Base-by-base conservation (phyloP, 805 yeast genomes). In the Saccharomyces kudriavzevii region DNA sequence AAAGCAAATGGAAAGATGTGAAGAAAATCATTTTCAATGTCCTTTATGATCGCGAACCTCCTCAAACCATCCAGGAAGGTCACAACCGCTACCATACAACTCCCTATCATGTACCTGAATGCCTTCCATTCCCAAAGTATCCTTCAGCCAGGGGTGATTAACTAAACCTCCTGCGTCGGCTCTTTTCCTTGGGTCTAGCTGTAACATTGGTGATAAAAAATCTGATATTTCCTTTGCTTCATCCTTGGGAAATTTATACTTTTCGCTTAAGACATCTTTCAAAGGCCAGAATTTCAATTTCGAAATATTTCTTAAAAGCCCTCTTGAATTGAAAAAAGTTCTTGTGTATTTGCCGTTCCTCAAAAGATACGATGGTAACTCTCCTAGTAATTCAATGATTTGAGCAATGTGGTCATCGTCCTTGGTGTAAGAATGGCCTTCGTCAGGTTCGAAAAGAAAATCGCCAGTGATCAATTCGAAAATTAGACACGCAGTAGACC, bases 351-450 rank as follows among this genome's bases (percentile, higher is more conserved):
- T 77, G 49, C 90, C 84, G 58, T 81, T 77, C 69, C 78, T 74
- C 51, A 85, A 68, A 61, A 84, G 65, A 49, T 76, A 73, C 14
- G 79, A 61, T 1, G 96, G 95, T 52, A 86, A 73, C 30, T 79
- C 77, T 0, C 95, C 92, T 51, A 88, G 66, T 17, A 88, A 74
- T 69, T 92, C 98, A 35, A 94, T 83, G 13, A 94, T 89, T 69
- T 94, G 98, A 0, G 98, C 98, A 61, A 94, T 77, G 69, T 94
- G 99, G 68, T 94, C 99, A 65, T 92, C 97, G 69, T 91, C 96
- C 64, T 91, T 91, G 49, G 84, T 68, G 70, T 89, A 92, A 4
- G 86, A 75, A 52, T 79, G 81, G 1, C 91, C 90, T 56, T 81
- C 81, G 47, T 69, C 71, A 0, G 99, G 99, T 68, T 92, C 97